Evolutionary conservation across 2,329 filamentous ascomycete genomes (phyloP).

Genomic region (Penicillium verrucosum): DNA sequence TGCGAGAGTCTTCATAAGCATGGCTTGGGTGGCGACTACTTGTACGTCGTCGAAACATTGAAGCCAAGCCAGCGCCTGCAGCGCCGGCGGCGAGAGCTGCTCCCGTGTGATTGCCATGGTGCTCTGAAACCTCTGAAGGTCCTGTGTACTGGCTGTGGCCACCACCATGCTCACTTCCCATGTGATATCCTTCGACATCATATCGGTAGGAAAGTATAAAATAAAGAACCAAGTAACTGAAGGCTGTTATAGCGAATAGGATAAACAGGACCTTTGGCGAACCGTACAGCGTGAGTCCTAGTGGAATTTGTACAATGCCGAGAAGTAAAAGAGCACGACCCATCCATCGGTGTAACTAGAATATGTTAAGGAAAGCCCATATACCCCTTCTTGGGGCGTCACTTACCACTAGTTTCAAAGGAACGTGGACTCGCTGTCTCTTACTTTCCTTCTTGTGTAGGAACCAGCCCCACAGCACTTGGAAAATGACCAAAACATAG

Average conservation of each 20-base stretch:
- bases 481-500: constrained; percentile 58
- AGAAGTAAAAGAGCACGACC: constrained; percentile 75
- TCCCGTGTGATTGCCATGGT: constrained; percentile 46
- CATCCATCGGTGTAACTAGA: constrained; percentile 81
- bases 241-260: constrained; percentile 75
- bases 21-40: constrained; percentile 45
- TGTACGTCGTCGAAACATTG: constrained; percentile 44
- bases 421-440: constrained; percentile 53
- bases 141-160: constrained; percentile 56
- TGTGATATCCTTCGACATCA: constrained; percentile 48
- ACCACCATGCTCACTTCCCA: constrained; percentile 54
- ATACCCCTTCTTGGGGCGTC: not conserved
- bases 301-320: constrained; percentile 79
- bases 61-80: constrained; percentile 57
- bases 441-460: constrained; percentile 54
- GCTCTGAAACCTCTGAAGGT: constrained; percentile 51
- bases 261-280: constrained; percentile 84
- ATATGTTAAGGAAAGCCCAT: constrained; percentile 37
- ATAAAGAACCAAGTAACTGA: constrained; percentile 68
- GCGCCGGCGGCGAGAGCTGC: constrained; percentile 48
- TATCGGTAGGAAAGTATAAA: constrained; percentile 75
- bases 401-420: constrained; percentile 56
- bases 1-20: constrained; percentile 47
- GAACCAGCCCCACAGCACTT: constrained; percentile 57
- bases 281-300: constrained; percentile 88